These are phyloP conservation scores for Rhazya stricta DNA, from an alignment of 257 asterid genomes.

Conservation along the genomic window DNA sequence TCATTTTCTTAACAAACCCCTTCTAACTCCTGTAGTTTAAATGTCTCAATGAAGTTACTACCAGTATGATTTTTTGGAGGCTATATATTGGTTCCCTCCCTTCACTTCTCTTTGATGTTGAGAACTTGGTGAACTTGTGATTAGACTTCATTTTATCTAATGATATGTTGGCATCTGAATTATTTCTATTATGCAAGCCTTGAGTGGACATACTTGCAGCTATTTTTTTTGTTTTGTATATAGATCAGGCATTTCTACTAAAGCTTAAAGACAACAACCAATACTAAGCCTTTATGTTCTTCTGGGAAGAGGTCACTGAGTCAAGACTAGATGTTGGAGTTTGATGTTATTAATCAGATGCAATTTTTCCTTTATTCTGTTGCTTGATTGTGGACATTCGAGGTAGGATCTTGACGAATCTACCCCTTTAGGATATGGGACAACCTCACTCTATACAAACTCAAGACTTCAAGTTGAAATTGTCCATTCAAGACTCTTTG, in stretches of 20 bases:
- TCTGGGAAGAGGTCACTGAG: too few relatives aligned
- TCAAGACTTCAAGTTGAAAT: too few relatives aligned
- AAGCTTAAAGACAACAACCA: too few relatives aligned
- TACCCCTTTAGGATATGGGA: neutral
- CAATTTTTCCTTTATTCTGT: too few relatives aligned
- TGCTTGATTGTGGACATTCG: too few relatives aligned
- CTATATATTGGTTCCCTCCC: neutral
- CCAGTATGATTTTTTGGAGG: conserved; percentile 1
- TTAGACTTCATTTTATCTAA: neutral
- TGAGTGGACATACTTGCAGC: neutral
- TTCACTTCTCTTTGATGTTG: neutral
- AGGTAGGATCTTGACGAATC: neutral
- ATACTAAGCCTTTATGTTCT: too few relatives aligned
- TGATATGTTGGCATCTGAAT: neutral
- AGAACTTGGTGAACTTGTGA: neutral
- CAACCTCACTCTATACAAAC: too few relatives aligned
- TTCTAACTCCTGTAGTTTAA: conserved; percentile 49
- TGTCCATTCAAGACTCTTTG: too few relatives aligned
- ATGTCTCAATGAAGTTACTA: too few relatives aligned
- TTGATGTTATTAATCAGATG: too few relatives aligned
- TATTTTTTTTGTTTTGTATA: too few relatives aligned
- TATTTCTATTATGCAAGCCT: neutral
- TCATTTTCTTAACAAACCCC: conserved; percentile 55
- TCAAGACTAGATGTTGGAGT: too few relatives aligned
- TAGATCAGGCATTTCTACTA: neutral